Evolutionary conservation across 352 stramenopile genomes (phyloP).

Genomic region (Globisporangium yorkense): DNA sequence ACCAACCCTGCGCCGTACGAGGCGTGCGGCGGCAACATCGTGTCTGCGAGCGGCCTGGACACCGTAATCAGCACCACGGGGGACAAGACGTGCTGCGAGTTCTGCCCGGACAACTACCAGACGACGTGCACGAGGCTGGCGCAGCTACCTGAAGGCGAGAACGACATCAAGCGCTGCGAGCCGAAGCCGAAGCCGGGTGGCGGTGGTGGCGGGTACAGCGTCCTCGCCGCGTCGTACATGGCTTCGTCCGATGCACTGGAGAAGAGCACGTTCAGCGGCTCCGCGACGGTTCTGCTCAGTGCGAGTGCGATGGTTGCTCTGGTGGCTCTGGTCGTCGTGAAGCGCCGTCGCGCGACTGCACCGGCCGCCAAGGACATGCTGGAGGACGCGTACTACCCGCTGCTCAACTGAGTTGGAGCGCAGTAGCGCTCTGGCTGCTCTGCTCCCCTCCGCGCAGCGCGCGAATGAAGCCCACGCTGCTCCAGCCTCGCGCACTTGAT

Average conservation of each 20-base stretch:
- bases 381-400: conserved; percentile 15
- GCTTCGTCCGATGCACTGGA: background rate
- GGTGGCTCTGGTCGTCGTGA: conserved; percentile 10
- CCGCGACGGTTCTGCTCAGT: conserved; percentile 3
- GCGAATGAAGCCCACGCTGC: no score
- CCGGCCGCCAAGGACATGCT: background rate
- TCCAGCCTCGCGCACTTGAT: no score
- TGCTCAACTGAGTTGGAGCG: conserved; percentile 5
- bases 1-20: conserved; percentile 29
- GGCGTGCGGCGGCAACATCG: conserved; percentile 40
- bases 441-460: no score
- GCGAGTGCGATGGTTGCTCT: conserved; percentile 8
- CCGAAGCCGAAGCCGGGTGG: conserved; percentile 10
- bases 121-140: conserved; percentile 40
- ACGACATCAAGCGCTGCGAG: conserved; percentile 53
- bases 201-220: no score
- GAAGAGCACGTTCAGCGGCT: background rate
- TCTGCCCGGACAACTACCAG: conserved; percentile 17
- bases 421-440: no score
- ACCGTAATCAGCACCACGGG: background rate
- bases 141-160: conserved; percentile 18
- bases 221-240: background rate
- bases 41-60: conserved; percentile 6
- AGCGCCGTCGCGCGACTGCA: conserved; percentile 1
- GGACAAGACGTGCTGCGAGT: conserved; percentile 34